Percentiles rank a stretch among this genome's conserved stretches.
These are phyloP conservation scores for Carex cristatella DNA, from an alignment of 176 grass and related monocot genomes.

Conservation along the genomic window DNA sequence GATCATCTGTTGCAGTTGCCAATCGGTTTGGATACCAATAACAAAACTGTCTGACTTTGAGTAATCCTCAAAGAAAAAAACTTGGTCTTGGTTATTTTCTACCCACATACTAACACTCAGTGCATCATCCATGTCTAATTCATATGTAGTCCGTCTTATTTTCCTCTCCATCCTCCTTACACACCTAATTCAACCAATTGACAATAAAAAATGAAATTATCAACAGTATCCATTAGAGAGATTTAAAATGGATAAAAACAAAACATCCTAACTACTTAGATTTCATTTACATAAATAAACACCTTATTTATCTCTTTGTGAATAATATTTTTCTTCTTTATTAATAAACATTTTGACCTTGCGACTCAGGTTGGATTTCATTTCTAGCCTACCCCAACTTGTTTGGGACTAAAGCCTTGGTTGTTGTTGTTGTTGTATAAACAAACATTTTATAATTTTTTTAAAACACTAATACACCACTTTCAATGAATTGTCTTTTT, in stretches of 20 bases:
- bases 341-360: neutral
- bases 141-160: slow-evolving; percentile 65
- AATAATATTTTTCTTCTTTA: neutral
- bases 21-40: slow-evolving; percentile 89
- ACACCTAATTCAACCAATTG: slow-evolving; percentile 18
- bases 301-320: neutral
- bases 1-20: slow-evolving; percentile 98
- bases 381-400: too few relatives aligned
- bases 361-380: too few relatives aligned
- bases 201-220: slow-evolving; percentile 1
- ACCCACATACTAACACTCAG: slow-evolving; percentile 65
- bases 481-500: neutral
- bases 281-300: neutral
- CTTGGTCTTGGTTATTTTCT: slow-evolving; percentile 65
- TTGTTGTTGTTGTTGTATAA: too few relatives aligned
- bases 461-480: neutral
- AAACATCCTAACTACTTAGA: neutral
- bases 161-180: slow-evolving; percentile 93
- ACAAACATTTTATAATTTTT: neutral
- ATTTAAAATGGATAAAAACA: neutral
- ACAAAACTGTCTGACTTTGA: slow-evolving; percentile 65
- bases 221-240: neutral
- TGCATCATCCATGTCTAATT: slow-evolving; percentile 72
- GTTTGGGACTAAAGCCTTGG: too few relatives aligned
- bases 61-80: slow-evolving; percentile 90